phyloP scores from a whole-genome alignment of 352 stramenopile genomes.

The Pythium apleroticum region DNA sequence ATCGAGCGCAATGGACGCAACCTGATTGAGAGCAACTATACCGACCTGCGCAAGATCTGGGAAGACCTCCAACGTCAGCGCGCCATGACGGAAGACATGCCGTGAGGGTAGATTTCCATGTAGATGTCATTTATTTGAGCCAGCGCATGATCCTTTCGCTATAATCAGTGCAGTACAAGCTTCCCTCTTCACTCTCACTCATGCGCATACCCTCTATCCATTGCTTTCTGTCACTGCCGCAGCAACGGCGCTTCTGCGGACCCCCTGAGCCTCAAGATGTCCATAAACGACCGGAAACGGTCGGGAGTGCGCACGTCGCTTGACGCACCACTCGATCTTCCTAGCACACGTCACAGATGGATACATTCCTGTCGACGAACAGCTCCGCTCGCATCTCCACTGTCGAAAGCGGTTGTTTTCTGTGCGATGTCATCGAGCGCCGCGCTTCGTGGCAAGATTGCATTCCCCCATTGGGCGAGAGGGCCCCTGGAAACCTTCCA shows the following conservation, averaged over 20 bases:
- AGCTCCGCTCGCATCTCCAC: not conserved
- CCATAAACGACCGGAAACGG: slow-evolving; percentile 3
- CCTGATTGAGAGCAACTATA: slow-evolving; percentile 65
- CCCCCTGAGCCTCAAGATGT: not conserved
- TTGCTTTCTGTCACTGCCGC: not conserved
- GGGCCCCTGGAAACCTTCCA: slow-evolving; percentile 19
- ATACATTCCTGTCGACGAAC: slow-evolving; percentile 29
- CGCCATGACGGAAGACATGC: slow-evolving; percentile 29
- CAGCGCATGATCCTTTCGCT: not conserved
- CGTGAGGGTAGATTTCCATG: slow-evolving; percentile 19
- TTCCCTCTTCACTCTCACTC: not conserved
- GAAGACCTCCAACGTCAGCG: slow-evolving; percentile 37
- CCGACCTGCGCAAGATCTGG: slow-evolving; percentile 62
- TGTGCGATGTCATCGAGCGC: not conserved
- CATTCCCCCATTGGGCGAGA: slow-evolving; percentile 21
- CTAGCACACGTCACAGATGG: slow-evolving; percentile 24
- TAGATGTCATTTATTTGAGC: not conserved
- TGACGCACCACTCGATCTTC: slow-evolving; percentile 3
- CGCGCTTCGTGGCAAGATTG: slow-evolving; percentile 13
- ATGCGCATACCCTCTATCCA: not conserved
- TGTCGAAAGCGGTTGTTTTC: slow-evolving; percentile 21
- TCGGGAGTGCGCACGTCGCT: not conserved
- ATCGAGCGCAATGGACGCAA: slow-evolving; percentile 62
- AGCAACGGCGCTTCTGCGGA: not conserved
- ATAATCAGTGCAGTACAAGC: not conserved